phyloP scores from a whole-genome alignment of 2,329 filamentous ascomycete species.

The Aureobasidium vineae region DNA sequence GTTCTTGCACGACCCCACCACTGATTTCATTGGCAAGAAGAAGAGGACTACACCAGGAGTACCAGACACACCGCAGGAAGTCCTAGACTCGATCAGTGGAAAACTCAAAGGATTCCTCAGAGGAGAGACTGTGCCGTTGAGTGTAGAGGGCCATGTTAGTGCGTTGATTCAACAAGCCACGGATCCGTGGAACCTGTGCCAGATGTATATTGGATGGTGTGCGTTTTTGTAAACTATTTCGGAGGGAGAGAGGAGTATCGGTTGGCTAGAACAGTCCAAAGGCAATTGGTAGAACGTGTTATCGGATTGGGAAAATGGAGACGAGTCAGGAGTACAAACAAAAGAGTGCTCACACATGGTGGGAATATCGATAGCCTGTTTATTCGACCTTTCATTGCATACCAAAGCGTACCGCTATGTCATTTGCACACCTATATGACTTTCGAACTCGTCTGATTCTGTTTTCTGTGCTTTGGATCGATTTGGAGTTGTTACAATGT shows the following conservation, averaged over 20 bases:
- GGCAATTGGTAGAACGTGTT: not conserved
- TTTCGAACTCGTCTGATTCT: too few species aligned
- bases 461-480: too few species aligned
- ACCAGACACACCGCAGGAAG: constrained; percentile 70
- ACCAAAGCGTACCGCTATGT: not conserved
- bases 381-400: not conserved
- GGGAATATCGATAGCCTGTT: not conserved
- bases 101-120: constrained; percentile 83
- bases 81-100: constrained; percentile 81
- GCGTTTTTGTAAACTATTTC: constrained; percentile 52
- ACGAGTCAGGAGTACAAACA: not conserved
- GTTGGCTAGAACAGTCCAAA: not conserved
- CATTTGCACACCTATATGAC: too few species aligned
- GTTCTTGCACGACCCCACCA: constrained; percentile 94
- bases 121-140: constrained; percentile 86
- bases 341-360: not conserved
- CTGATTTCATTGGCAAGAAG: constrained; percentile 80
- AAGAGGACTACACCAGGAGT: constrained; percentile 55
- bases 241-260: not conserved
- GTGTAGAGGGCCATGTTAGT: constrained; percentile 96
- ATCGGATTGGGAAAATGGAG: not conserved
- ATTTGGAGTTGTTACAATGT: too few species aligned
- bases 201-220: constrained; percentile 98
- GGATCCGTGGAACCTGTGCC: constrained; percentile 72
- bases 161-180: constrained; percentile 87